These are phyloP conservation scores for Geranium rotundifolium DNA, from an alignment of 345 rosid species.

Conservation along the genomic window DNA sequence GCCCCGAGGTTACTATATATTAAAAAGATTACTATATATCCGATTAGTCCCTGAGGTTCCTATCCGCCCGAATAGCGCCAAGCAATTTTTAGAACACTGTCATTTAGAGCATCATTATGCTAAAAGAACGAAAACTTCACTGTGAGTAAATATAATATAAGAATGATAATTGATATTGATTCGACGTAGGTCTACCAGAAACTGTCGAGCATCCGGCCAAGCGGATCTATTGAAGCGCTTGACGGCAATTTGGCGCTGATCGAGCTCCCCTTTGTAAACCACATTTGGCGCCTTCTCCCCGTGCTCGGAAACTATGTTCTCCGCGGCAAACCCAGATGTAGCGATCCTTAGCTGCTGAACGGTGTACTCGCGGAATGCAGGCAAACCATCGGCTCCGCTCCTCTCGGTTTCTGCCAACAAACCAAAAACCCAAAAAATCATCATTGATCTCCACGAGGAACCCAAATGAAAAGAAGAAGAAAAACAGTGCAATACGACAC, in stretches of 20 bases:
- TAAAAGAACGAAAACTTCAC: neutral
- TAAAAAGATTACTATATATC: no score
- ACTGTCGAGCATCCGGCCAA: constrained; percentile 90
- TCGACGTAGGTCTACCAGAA: constrained; percentile 32
- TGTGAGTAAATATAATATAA: neutral
- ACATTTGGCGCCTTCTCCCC: constrained; percentile 94
- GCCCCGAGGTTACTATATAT: no score
- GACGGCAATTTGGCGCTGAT: constrained; percentile 68
- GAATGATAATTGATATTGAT: neutral
- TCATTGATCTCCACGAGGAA: neutral
- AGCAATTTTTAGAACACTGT: no score
- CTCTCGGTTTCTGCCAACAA: constrained; percentile 38
- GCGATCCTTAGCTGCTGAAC: constrained; percentile 64
- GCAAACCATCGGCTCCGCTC: constrained; percentile 27
- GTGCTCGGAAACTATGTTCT: constrained; percentile 84
- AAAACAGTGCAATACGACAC: neutral
- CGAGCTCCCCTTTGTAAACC: constrained; percentile 74
- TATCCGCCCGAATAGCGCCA: no score
- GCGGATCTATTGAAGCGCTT: constrained; percentile 80
- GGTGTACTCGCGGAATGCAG: constrained; percentile 52
- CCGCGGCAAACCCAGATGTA: constrained; percentile 77
- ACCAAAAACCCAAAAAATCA: neutral
- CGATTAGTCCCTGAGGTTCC: no score
- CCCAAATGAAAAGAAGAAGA: constrained; percentile 1
- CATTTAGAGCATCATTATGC: neutral